Evolutionary conservation across 2,329 filamentous ascomycete species (phyloP).

Genomic region (Colletotrichum somersetense): DNA sequence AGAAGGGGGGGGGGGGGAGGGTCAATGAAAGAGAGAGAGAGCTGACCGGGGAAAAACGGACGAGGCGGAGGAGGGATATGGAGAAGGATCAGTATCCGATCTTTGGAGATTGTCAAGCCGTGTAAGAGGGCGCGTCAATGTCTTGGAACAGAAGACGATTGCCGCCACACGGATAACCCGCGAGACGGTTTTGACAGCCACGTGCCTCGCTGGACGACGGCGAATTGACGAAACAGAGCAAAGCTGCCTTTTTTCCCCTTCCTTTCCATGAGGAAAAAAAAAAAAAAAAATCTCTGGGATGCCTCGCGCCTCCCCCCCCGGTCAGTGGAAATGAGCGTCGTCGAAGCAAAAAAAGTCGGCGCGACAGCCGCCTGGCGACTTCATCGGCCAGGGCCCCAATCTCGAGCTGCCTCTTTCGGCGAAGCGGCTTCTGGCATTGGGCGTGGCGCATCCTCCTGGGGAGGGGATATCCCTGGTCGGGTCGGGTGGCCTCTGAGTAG

Average conservation of each 20-base stretch:
- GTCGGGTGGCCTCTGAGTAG: conserved; percentile 7
- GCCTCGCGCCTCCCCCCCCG: not conserved
- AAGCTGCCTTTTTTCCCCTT: not conserved
- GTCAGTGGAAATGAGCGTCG: conserved; percentile 22
- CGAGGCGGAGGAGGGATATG: not conserved
- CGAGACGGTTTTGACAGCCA: not conserved
- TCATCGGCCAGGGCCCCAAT: conserved; percentile 8
- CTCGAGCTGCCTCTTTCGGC: conserved; percentile 38
- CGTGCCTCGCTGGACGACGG: conserved; percentile 2
- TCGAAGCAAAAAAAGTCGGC: conserved; percentile 15
- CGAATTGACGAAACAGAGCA: not conserved
- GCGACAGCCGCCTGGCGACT: conserved; percentile 12
- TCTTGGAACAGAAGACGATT: conserved; percentile 5
- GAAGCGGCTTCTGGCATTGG: conserved; percentile 28
- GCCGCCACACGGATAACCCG: no score
- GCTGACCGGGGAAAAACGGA: not conserved
- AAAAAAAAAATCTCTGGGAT: not conserved
- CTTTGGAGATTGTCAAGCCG: not conserved
- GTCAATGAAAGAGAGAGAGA: not conserved
- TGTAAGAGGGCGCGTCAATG: not conserved
- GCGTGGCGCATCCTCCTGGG: not conserved
- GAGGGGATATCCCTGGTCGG: not conserved
- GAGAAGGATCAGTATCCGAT: not conserved
- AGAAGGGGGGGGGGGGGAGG: no score
- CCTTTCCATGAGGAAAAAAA: not conserved